phyloP scores from a whole-genome alignment of 176 grass and related monocot genomes.

The Elymus sibiricus region DNA sequence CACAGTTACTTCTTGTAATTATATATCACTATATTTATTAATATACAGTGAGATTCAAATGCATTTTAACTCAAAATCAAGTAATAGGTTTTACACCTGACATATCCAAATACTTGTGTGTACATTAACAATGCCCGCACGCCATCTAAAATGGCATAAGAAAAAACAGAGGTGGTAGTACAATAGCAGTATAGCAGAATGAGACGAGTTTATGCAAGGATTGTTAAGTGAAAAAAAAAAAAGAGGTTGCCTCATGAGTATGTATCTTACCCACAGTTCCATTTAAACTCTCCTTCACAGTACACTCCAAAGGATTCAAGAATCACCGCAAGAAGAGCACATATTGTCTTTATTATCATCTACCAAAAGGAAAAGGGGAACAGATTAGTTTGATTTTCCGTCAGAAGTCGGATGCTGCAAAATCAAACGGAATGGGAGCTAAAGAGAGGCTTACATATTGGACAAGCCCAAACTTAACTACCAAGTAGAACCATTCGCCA shows the following conservation, averaged over 20 bases:
- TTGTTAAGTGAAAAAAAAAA: neutral
- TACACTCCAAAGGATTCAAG: conserved; percentile 87
- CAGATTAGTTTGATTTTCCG: neutral
- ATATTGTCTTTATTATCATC: conserved; percentile 95
- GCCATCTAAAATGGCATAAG: neutral
- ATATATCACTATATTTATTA: neutral
- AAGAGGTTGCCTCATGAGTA: neutral
- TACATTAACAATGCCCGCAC: neutral
- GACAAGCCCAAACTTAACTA: conserved; percentile 90
- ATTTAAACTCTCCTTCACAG: conserved; percentile 95
- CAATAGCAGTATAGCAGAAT: neutral
- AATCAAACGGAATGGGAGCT: conserved; percentile 11
- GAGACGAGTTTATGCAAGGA: neutral
- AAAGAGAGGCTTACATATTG: conserved; percentile 71
- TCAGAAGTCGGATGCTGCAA: neutral
- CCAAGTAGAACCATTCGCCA: conserved; percentile 77
- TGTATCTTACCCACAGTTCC: conserved; percentile 72
- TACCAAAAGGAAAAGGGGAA: conserved; percentile 19
- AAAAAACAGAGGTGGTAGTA: neutral
- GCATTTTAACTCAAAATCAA: neutral
- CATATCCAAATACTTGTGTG: neutral
- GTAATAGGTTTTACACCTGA: neutral
- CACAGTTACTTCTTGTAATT: neutral
- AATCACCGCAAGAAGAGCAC: conserved; percentile 82
- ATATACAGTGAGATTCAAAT: neutral